Base-by-base conservation (phyloP, 208 protist species). In the Trichomonas gallinae region DNA sequence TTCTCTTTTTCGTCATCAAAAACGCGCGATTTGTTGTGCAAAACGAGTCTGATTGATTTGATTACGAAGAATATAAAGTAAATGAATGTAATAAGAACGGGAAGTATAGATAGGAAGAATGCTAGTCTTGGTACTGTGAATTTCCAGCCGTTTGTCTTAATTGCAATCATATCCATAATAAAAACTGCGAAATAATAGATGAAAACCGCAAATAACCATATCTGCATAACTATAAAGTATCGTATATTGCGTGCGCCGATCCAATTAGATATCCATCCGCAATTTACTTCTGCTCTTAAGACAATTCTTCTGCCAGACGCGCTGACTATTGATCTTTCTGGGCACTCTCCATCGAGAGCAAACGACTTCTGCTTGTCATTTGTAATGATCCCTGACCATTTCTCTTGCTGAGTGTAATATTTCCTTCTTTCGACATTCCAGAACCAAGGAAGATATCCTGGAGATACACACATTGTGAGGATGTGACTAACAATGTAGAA, bases 221-320 rank as follows among this genome's bases (percentile, higher is more conserved):
- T 38, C 15, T 48, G 40, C 44, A 42, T 93, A 15, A 38, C 4
- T 17, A 42, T 48, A 15, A 58, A 93, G n/a, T 93, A 93, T 9
- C 87, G 40, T 42, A 48, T 48, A 38, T 93, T 93, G 31, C 46
- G 45, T 0, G 46, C 13, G 2, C 87, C 87, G n/a, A 93, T 44
- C 87, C 87, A 93, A 51, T 93, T 93, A 11, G 87, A 38, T 26
- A 93, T 93, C 87, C 87, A 93, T 48, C 45, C 45, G 26, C 87
- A 93, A 38, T 48, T 93, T 17, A 48, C 40, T 34, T 93, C 87
- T 10, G 87, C 87, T 51, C 45, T 93, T 6, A 93, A 15, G 11
- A 93, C 87, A 51, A 93, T 17, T 13, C 87, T 42, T 34, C 44
- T 42, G 31, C 40, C 87, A 58, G 42, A 44, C 0, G 26, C 13